Conservation (phyloP, 331 rosid species). For the Phaseolus coccineus region DNA sequence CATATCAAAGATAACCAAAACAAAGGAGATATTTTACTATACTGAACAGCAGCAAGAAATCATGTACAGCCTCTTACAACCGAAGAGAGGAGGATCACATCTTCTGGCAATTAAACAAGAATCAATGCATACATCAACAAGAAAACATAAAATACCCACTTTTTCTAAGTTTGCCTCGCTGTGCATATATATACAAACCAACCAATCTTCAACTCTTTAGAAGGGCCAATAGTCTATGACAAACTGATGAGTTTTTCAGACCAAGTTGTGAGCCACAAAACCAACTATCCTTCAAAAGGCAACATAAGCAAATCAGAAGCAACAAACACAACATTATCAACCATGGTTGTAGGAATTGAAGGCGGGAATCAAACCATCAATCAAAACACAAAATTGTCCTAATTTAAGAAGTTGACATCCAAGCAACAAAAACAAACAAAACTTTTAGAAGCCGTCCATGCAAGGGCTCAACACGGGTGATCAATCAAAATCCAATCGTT, state of each 20-base stretch:
- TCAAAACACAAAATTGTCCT: constrained; percentile 10
- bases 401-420: not conserved
- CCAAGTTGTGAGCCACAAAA: constrained; percentile 35
- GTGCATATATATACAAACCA: constrained; percentile 21
- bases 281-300: constrained; percentile 45
- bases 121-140: constrained; percentile 19
- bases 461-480: constrained; percentile 15
- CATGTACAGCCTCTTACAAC: constrained; percentile 25
- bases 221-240: constrained; percentile 39
- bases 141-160: constrained; percentile 19
- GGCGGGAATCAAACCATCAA: constrained; percentile 23
- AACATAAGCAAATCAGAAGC: constrained; percentile 41
- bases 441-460: constrained; percentile 6
- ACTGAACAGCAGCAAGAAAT: constrained; percentile 32
- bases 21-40: not conserved
- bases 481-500: constrained; percentile 32
- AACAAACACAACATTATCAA: constrained; percentile 33
- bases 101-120: constrained; percentile 27
- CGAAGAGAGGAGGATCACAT: not conserved
- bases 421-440: not conserved
- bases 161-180: constrained; percentile 39
- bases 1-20: constrained; percentile 34
- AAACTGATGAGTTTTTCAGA: constrained; percentile 23
- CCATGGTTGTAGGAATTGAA: constrained; percentile 22
- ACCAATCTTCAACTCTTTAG: constrained; percentile 36